phyloP scores from a whole-genome alignment of 805 yeast genomes.

The Hanseniaspora thailandica region DNA sequence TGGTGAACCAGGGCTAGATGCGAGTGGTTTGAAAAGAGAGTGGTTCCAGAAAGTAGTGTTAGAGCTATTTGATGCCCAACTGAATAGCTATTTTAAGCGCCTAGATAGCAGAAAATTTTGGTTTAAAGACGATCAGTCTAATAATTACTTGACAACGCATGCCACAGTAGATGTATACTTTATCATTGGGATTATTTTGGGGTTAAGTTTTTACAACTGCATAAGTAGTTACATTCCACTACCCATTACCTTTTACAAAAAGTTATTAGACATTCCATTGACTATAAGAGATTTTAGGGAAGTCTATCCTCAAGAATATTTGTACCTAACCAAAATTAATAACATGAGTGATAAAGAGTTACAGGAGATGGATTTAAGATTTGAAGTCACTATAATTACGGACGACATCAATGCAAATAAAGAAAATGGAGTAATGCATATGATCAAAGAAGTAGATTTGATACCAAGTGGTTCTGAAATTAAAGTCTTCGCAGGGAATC shows the following conservation, averaged over 20 bases:
- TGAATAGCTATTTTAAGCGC: slow-evolving; percentile 52
- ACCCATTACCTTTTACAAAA: slow-evolving; percentile 67
- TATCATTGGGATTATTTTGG: slow-evolving; percentile 74
- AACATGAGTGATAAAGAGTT: slow-evolving; percentile 36
- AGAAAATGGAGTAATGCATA: slow-evolving; percentile 4
- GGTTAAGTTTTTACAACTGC: slow-evolving; percentile 83
- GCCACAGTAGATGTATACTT: slow-evolving; percentile 42
- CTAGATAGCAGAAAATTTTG: slow-evolving; percentile 66
- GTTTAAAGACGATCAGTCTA: slow-evolving; percentile 41
- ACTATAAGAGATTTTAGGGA: slow-evolving; percentile 54
- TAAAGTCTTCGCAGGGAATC: slow-evolving; percentile 48
- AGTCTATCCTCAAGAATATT: slow-evolving; percentile 57
- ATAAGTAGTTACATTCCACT: slow-evolving; percentile 70
- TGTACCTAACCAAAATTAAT: slow-evolving; percentile 38
- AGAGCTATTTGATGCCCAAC: slow-evolving; percentile 51
- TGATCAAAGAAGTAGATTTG: slow-evolving; percentile 36
- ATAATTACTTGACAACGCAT: slow-evolving; percentile 19
- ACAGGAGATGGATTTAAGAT: slow-evolving; percentile 43
- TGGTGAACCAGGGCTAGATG: slow-evolving; percentile 88
- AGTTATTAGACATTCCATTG: slow-evolving; percentile 45
- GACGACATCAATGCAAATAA: neutral
- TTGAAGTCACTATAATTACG: slow-evolving; percentile 32
- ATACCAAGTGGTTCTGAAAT: slow-evolving; percentile 45
- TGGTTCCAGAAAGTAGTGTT: slow-evolving; percentile 75
- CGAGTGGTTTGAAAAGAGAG: slow-evolving; percentile 87